These are phyloP conservation scores for Thielaviopsis euricoi DNA, from an alignment of 2,329 filamentous ascomycete species.

Conservation along the genomic window DNA sequence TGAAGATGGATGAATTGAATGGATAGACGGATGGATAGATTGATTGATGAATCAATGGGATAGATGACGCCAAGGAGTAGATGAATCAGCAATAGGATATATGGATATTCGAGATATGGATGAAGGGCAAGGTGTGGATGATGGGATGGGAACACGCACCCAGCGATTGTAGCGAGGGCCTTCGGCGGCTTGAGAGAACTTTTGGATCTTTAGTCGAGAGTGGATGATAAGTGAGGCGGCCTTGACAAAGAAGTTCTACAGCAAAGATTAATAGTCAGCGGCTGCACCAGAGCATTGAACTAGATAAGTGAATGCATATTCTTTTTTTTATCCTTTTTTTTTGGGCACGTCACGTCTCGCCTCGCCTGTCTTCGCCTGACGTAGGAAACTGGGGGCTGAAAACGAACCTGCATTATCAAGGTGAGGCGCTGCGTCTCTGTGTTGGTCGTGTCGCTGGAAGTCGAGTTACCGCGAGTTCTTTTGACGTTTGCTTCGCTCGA, in stretches of 20 bases:
- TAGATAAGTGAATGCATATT: too few relatives aligned
- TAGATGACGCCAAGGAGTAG: not conserved
- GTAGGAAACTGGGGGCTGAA: not conserved
- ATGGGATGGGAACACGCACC: conserved; percentile 36
- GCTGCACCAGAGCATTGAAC: not conserved
- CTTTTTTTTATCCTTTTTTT: not conserved
- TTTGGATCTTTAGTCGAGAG: conserved; percentile 53
- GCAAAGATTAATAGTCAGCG: conserved; percentile 1
- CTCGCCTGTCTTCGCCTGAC: not conserved
- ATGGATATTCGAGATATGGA: not conserved
- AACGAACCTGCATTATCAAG: conserved; percentile 71
- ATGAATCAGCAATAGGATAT: not conserved
- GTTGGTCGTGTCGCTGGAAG: conserved; percentile 33
- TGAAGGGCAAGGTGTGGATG: not conserved
- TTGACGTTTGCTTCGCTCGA: not conserved
- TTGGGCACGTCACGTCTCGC: not conserved
- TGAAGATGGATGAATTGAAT: not conserved
- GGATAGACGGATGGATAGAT: not conserved
- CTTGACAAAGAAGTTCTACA: conserved; percentile 80
- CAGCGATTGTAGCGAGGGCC: conserved; percentile 62
- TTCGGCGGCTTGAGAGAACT: conserved; percentile 26
- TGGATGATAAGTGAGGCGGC: conserved; percentile 70
- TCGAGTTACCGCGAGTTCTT: conserved; percentile 4
- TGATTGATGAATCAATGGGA: not conserved
- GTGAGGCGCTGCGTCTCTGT: conserved; percentile 64